These are phyloP conservation scores for Boletellus ananas DNA, from an alignment of 768 basidiomycete species.

Conservation along the genomic window DNA sequence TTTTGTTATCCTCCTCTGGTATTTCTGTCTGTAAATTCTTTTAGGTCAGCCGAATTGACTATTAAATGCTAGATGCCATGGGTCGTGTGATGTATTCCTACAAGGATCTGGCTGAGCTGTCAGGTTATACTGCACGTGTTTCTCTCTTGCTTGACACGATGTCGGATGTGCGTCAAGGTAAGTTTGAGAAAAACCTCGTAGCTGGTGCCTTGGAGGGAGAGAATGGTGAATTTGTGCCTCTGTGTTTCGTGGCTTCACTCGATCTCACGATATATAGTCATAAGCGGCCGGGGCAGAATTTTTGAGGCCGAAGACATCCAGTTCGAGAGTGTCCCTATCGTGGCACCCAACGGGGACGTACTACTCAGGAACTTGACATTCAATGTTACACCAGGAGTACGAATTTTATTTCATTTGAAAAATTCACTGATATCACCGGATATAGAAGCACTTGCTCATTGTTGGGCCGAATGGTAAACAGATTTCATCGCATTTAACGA, in stretches of 20 bases:
- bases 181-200: constrained; percentile 85
- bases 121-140: constrained; percentile 93
- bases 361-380: constrained; percentile 83
- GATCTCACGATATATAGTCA: constrained; percentile 46
- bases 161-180: constrained; percentile 77
- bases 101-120: constrained; percentile 93
- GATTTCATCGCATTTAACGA: neutral
- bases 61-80: constrained; percentile 68
- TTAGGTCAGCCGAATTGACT: neutral
- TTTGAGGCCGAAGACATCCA: constrained; percentile 85
- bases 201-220: constrained; percentile 69
- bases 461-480: constrained; percentile 86
- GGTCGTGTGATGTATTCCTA: constrained; percentile 97
- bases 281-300: constrained; percentile 73
- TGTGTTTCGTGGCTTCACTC: neutral
- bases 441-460: constrained; percentile 84
- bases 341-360: constrained; percentile 94
- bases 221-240: constrained; percentile 65
- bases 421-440: neutral
- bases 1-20: constrained; percentile 85
- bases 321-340: constrained; percentile 91
- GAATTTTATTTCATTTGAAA: neutral
- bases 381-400: constrained; percentile 81
- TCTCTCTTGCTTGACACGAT: constrained; percentile 87
- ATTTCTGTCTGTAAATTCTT: constrained; percentile 14